Percentiles rank a stretch among this genome's conserved stretches.
phyloP scores from a whole-genome alignment of 75 land plant species.

The Pinus tabuliformis region DNA sequence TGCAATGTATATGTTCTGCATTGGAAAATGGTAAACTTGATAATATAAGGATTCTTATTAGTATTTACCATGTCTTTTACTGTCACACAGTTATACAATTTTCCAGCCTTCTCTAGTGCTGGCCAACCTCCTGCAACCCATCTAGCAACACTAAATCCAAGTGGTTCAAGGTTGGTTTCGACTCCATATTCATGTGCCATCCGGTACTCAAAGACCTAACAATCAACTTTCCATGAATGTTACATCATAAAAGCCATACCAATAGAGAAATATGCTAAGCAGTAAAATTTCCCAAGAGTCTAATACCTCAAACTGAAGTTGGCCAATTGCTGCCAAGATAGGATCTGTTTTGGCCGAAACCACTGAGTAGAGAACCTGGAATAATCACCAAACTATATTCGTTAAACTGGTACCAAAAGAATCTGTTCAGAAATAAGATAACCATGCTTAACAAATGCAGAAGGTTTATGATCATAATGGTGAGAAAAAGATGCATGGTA shows the following conservation, averaged over 20 bases:
- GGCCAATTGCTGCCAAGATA: slow-evolving; percentile 54
- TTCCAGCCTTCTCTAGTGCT: slow-evolving; percentile 44
- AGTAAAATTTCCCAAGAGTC: neutral
- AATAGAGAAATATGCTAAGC: neutral
- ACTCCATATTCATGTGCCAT: slow-evolving; percentile 50
- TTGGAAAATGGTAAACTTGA: neutral
- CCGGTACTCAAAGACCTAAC: slow-evolving; percentile 47
- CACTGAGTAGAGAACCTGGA: slow-evolving; percentile 42
- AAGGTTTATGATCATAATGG: neutral
- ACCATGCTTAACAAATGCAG: neutral
- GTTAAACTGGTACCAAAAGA: neutral
- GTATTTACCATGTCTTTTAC: slow-evolving; percentile 47
- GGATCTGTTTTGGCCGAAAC: slow-evolving; percentile 48
- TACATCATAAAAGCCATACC: neutral
- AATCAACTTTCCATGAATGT: neutral
- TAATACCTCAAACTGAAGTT: slow-evolving; percentile 52
- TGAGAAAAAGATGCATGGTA: neutral
- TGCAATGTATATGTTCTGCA: neutral
- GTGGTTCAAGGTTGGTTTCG: slow-evolving; percentile 45
- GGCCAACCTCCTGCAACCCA: slow-evolving; percentile 59
- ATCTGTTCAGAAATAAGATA: neutral
- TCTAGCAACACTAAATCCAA: slow-evolving; percentile 50
- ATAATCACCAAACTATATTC: neutral
- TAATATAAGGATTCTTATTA: neutral
- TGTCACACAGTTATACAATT: slow-evolving; percentile 37